A percentile compares a stretch with the other conserved stretches of the same genome.
phyloP scores from a whole-genome alignment of 192 early-diverging fungal species.

The Radiomyces spectabilis region DNA sequence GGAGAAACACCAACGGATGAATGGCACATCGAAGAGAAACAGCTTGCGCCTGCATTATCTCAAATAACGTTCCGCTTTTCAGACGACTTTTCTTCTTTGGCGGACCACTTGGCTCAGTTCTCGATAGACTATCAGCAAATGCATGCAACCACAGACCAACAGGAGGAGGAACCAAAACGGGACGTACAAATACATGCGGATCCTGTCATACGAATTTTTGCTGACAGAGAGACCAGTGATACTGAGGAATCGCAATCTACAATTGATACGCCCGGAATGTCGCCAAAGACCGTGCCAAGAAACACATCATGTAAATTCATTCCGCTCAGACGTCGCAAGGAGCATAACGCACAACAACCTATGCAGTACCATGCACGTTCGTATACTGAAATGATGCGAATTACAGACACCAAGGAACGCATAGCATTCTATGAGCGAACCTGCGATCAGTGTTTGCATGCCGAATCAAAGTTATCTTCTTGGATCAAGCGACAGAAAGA shows the following conservation, averaged over 20 bases:
- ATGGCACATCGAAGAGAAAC: too few relatives aligned
- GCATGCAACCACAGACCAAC: neutral
- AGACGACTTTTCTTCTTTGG: too few relatives aligned
- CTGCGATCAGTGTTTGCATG: constrained; percentile 6
- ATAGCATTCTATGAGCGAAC: constrained; percentile 20
- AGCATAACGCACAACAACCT: too few relatives aligned
- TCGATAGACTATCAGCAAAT: neutral
- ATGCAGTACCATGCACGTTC: constrained; percentile 8
- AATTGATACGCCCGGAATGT: too few relatives aligned
- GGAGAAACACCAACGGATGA: too few relatives aligned
- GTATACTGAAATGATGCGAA: constrained; percentile 22
- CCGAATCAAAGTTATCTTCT: constrained; percentile 1
- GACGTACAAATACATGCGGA: neutral
- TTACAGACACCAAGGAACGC: constrained; percentile 15
- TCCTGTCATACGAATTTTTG: neutral
- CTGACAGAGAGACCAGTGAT: neutral
- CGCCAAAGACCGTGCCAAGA: too few relatives aligned
- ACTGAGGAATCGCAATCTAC: too few relatives aligned
- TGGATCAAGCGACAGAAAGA: neutral
- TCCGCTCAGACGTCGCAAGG: too few relatives aligned
- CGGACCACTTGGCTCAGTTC: neutral
- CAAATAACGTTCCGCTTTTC: too few relatives aligned
- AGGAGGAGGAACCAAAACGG: neutral
- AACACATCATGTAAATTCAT: too few relatives aligned
- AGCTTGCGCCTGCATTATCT: too few relatives aligned